These are phyloP conservation scores for Trichosanthes cucumerina DNA, from an alignment of 306 rosid species.

Conservation along the genomic window DNA sequence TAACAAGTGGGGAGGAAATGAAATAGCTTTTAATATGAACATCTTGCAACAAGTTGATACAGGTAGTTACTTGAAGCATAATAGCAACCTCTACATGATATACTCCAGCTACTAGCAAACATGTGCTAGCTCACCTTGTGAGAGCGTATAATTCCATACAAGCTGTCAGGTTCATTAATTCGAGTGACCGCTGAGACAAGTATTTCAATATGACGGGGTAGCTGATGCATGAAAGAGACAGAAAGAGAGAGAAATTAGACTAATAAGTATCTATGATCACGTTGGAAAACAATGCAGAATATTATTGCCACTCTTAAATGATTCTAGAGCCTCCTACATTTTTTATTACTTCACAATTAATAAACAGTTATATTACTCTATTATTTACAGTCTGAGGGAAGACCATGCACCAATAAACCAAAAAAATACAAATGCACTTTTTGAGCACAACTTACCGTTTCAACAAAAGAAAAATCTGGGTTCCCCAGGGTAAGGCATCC, in stretches of 20 bases:
- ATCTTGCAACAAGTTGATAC: not conserved
- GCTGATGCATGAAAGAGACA: slow-evolving; percentile 24
- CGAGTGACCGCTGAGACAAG: slow-evolving; percentile 72
- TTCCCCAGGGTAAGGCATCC: slow-evolving; percentile 58
- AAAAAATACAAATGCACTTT: not conserved
- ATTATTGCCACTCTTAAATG: not conserved
- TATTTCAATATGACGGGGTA: slow-evolving; percentile 76
- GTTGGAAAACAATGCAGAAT: not conserved
- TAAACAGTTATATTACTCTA: not conserved
- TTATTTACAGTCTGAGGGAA: not conserved
- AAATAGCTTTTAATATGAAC: not conserved
- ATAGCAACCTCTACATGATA: not conserved
- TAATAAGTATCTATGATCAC: not conserved
- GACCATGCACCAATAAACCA: not conserved
- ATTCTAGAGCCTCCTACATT: not conserved
- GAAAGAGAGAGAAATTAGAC: not conserved
- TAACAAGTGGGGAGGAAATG: not conserved
- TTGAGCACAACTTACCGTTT: slow-evolving; percentile 38
- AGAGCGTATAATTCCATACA: slow-evolving; percentile 85
- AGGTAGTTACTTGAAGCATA: not conserved
- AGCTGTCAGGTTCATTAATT: slow-evolving; percentile 92
- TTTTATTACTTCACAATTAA: not conserved
- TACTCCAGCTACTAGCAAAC: not conserved
- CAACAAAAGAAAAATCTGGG: slow-evolving; percentile 73
- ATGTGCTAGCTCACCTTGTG: slow-evolving; percentile 55